A percentile compares a stretch with the other conserved stretches of the same genome.
phyloP scores from a whole-genome alignment of 306 rosid species.

The Lathyrus tuberosus region DNA sequence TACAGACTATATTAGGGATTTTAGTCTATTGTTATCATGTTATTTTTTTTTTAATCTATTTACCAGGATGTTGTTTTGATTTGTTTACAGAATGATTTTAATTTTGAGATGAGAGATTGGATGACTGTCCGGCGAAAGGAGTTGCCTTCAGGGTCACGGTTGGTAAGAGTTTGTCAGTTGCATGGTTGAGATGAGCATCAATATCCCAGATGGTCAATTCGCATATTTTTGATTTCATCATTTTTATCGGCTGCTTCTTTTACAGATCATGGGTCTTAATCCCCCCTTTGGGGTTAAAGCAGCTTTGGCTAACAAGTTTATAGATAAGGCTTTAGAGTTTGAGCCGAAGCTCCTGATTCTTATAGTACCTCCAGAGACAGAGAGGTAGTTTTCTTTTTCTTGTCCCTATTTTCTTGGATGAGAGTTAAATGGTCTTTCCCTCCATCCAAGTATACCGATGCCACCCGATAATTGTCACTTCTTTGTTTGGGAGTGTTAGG shows the following conservation, averaged over 20 bases:
- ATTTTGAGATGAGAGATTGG: slow-evolving; percentile 95
- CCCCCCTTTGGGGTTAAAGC: slow-evolving; percentile 92
- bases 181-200: slow-evolving; percentile 30
- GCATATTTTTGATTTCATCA: neutral
- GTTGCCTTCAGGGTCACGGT: slow-evolving; percentile 66
- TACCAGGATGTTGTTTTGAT: slow-evolving; percentile 31
- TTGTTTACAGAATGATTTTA: slow-evolving; percentile 72
- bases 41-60: slow-evolving; percentile 36
- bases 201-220: slow-evolving; percentile 15
- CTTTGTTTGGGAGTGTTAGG: slow-evolving; percentile 9
- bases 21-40: slow-evolving; percentile 18
- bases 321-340: slow-evolving; percentile 84
- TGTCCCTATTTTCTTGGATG: neutral
- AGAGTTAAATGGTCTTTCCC: slow-evolving; percentile 6
- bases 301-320: slow-evolving; percentile 72
- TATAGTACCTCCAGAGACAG: slow-evolving; percentile 75
- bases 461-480: slow-evolving; percentile 5
- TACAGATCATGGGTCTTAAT: slow-evolving; percentile 90
- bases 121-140: slow-evolving; percentile 66
- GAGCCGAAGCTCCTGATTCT: slow-evolving; percentile 81
- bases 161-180: slow-evolving; percentile 58
- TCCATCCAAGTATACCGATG: slow-evolving; percentile 5
- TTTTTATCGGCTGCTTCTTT: slow-evolving; percentile 33
- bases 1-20: slow-evolving; percentile 12
- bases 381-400: slow-evolving; percentile 52